These are phyloP conservation scores for Protomyces inouyei DNA, from an alignment of 1,139 yeast genomes.

Conservation along the genomic window DNA sequence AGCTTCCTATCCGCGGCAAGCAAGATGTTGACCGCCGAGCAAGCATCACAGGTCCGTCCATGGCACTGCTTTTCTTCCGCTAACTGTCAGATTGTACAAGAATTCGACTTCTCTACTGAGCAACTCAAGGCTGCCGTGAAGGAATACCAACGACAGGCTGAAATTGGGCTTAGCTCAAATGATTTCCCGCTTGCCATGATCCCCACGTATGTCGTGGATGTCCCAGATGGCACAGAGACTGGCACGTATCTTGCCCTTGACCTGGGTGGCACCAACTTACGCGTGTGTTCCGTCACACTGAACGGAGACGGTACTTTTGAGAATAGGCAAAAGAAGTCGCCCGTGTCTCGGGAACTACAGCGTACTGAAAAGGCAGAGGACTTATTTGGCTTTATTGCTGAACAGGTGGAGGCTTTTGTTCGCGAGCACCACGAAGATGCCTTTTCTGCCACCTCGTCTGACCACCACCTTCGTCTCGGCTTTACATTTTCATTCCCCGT, in stretches of 20 bases:
- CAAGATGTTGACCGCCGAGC: background rate
- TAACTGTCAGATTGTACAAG: background rate
- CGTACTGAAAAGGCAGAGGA: conserved; percentile 51
- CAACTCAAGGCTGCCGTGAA: conserved; percentile 21
- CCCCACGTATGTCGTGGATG: conserved; percentile 52
- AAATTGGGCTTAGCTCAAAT: conserved; percentile 28
- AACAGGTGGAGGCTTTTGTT: conserved; percentile 59
- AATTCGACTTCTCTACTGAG: conserved; percentile 2
- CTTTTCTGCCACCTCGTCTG: conserved; percentile 35
- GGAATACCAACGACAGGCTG: conserved; percentile 15
- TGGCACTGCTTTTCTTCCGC: background rate
- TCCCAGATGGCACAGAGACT: conserved; percentile 75
- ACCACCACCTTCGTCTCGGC: conserved; percentile 59
- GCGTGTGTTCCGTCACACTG: conserved; percentile 78
- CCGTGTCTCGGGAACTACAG: conserved; percentile 71
- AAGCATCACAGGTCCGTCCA: background rate
- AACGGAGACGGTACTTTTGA: conserved; percentile 75
- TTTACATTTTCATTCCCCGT: conserved; percentile 93
- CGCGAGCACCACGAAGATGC: conserved; percentile 55
- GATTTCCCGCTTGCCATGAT: conserved; percentile 34
- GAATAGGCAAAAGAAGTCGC: conserved; percentile 64
- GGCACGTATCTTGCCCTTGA: conserved; percentile 80
- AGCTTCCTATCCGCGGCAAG: background rate
- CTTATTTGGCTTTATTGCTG: conserved; percentile 69
- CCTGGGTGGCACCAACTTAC: conserved; percentile 81